These are phyloP conservation scores for Colletotrichum liaoningense DNA, from an alignment of 2,329 filamentous ascomycete species.

Conservation along the genomic window DNA sequence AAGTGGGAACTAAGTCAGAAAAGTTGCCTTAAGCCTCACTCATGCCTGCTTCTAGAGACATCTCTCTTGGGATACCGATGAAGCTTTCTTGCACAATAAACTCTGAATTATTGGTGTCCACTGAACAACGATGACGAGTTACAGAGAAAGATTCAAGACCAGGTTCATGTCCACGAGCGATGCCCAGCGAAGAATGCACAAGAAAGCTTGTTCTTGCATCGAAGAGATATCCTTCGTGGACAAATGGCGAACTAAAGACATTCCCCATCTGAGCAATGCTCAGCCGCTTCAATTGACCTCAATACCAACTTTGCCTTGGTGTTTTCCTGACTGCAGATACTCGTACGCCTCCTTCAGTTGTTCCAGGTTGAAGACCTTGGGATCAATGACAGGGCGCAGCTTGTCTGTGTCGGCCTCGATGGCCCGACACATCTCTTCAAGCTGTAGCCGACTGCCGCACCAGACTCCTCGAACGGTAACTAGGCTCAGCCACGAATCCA, in stretches of 20 bases:
- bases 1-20: not conserved
- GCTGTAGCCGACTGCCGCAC: constrained; percentile 57
- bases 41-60: not conserved
- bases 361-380: constrained; percentile 56
- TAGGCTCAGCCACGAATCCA: constrained; percentile 45
- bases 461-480: constrained; percentile 59
- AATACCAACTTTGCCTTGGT: constrained; percentile 53
- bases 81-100: not conserved
- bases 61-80: not conserved
- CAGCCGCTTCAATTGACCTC: constrained; percentile 53
- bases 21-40: not conserved
- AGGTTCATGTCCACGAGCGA: not conserved
- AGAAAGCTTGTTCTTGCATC: not conserved
- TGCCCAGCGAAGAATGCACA: not conserved
- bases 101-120: not conserved
- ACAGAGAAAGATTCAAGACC: not conserved
- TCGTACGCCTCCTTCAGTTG: constrained; percentile 56
- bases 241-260: not conserved
- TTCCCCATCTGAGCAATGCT: not conserved
- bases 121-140: not conserved
- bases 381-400: constrained; percentile 56
- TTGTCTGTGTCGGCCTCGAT: constrained; percentile 58
- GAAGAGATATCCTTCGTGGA: not conserved
- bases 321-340: constrained; percentile 47
- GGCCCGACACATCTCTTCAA: constrained; percentile 60